Conservation (phyloP, 805 yeast species). For the Lipomyces orientalis region DNA sequence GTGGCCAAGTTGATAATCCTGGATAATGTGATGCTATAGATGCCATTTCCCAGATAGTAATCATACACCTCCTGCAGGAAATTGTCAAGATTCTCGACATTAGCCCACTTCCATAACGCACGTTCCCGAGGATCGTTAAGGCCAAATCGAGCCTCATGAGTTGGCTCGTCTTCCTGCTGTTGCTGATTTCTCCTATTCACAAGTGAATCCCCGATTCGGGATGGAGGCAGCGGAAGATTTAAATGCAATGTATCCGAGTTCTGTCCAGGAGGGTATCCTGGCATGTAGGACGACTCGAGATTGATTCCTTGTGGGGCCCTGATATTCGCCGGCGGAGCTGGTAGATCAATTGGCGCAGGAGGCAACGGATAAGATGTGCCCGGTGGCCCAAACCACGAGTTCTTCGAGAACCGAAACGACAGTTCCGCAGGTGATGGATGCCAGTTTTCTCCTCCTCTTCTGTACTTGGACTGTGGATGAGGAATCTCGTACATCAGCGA, state of each 20-base stretch:
- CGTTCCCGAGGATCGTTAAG: slow-evolving; percentile 68
- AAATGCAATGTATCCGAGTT: slow-evolving; percentile 6
- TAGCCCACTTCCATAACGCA: slow-evolving; percentile 96
- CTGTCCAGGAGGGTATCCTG: slow-evolving; percentile 10
- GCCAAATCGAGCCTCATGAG: slow-evolving; percentile 47
- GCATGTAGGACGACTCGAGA: slow-evolving; percentile 32
- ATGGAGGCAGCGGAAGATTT: slow-evolving; percentile 33
- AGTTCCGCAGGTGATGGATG: slow-evolving; percentile 34
- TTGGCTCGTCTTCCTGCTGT: slow-evolving; percentile 11
- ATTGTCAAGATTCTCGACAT: slow-evolving; percentile 86
- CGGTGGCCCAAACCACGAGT: slow-evolving; percentile 32
- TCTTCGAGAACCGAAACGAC: slow-evolving; percentile 31
- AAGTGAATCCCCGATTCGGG: slow-evolving; percentile 20
- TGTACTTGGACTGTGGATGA: slow-evolving; percentile 2
- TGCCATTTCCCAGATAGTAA: slow-evolving; percentile 86
- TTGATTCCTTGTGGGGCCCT: slow-evolving; percentile 32
- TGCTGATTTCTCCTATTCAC: slow-evolving; percentile 4
- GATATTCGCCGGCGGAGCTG: slow-evolving; percentile 35
- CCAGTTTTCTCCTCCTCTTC: slow-evolving; percentile 27
- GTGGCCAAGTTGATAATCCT: slow-evolving; percentile 72
- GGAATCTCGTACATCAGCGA: slow-evolving; percentile 33
- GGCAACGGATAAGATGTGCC: slow-evolving; percentile 37
- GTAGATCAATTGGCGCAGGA: slow-evolving; percentile 32
- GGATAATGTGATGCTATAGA: slow-evolving; percentile 72
- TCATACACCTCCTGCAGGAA: slow-evolving; percentile 81